These are phyloP conservation scores for Rubroshorea leprosula DNA, from an alignment of 345 rosid species.

Conservation along the genomic window DNA sequence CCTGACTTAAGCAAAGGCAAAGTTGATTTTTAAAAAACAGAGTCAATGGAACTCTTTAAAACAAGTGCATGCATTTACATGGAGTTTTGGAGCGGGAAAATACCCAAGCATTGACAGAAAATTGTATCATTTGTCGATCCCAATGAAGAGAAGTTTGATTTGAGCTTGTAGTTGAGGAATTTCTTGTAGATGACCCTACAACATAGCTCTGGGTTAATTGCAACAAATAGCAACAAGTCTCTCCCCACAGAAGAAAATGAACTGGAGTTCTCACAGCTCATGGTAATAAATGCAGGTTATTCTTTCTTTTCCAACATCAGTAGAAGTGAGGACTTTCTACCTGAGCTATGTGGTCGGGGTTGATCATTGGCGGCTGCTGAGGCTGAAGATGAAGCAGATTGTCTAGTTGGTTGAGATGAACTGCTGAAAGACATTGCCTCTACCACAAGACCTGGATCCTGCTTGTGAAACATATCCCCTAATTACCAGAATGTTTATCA, in stretches of 20 bases:
- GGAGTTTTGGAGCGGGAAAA: not conserved
- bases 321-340: slow-evolving; percentile 19
- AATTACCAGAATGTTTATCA: not conserved
- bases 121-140: slow-evolving; percentile 87
- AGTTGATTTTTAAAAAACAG: not conserved
- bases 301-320: not conserved
- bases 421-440: slow-evolving; percentile 68
- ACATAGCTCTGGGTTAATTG: slow-evolving; percentile 12
- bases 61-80: not conserved
- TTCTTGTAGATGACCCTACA: slow-evolving; percentile 65
- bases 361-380: slow-evolving; percentile 39
- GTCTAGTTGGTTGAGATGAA: slow-evolving; percentile 53
- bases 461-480: slow-evolving; percentile 11
- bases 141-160: slow-evolving; percentile 62
- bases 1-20: not conserved
- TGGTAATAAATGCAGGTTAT: not conserved
- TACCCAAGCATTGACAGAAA: slow-evolving; percentile 99
- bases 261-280: not conserved
- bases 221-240: not conserved
- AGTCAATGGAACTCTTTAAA: not conserved
- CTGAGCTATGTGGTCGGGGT: slow-evolving; percentile 48
- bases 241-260: not conserved
- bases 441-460: slow-evolving; percentile 88
- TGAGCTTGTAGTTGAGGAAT: slow-evolving; percentile 45
- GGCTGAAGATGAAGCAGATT: slow-evolving; percentile 48